Evolutionary conservation across 2,329 filamentous ascomycete species (phyloP).

Genomic region (Teratosphaeria epicoccoides): DNA sequence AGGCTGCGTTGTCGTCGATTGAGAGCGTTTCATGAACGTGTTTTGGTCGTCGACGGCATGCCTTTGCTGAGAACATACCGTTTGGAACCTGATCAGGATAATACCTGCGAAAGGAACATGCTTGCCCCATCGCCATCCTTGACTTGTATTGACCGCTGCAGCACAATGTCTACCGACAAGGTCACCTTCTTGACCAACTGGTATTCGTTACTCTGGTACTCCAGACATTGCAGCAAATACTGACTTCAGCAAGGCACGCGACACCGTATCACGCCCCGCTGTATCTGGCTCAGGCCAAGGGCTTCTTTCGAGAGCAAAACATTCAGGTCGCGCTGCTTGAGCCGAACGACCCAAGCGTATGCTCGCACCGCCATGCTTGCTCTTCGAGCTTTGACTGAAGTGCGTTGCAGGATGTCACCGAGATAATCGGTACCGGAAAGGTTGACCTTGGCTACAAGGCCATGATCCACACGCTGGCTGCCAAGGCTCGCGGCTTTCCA

Average conservation of each 20-base stretch:
- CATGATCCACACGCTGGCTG: conserved; percentile 73
- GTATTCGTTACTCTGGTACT: conserved; percentile 36
- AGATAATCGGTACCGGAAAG: conserved; percentile 67
- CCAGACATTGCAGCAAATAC: conserved; percentile 2
- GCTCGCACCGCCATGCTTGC: conserved; percentile 11
- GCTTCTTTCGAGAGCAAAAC: conserved; percentile 63
- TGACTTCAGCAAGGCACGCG: conserved; percentile 50
- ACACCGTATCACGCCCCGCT: conserved; percentile 71
- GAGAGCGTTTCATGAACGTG: not conserved
- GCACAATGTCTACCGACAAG: conserved; percentile 70
- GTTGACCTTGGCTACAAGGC: conserved; percentile 73
- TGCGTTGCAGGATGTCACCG: conserved; percentile 55
- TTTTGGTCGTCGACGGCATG: conserved; percentile 1
- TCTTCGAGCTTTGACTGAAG: not conserved
- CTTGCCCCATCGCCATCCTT: conserved; percentile 47
- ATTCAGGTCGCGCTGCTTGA: conserved; percentile 69
- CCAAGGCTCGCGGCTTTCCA: conserved; percentile 65
- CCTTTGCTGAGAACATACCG: conserved; percentile 65
- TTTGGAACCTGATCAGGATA: conserved; percentile 75
- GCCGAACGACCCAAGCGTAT: conserved; percentile 63
- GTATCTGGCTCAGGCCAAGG: conserved; percentile 66
- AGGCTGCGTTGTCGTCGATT: conserved; percentile 10
- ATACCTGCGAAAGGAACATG: conserved; percentile 83
- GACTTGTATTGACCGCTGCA: conserved; percentile 40
- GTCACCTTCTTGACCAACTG: conserved; percentile 79